Conservation (phyloP, 2,329 filamentous ascomycete species). For the Trichoderma gracile region DNA sequence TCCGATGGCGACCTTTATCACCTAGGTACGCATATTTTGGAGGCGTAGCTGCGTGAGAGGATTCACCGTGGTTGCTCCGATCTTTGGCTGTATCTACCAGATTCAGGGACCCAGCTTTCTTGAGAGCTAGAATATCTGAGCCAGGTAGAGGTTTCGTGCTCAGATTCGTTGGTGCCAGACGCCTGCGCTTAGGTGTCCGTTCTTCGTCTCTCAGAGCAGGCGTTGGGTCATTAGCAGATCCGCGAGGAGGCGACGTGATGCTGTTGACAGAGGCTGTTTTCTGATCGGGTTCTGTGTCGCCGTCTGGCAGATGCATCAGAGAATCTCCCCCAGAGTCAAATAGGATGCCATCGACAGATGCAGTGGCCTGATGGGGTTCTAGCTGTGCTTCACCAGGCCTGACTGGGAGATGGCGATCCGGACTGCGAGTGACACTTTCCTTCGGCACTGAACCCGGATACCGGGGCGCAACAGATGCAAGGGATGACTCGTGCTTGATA, state of each 20-base stretch:
- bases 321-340: not conserved
- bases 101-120: constrained; percentile 22
- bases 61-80: no score
- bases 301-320: not conserved
- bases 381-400: not conserved
- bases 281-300: not conserved
- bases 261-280: not conserved
- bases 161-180: constrained; percentile 32
- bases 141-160: constrained; percentile 21
- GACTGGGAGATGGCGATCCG: not conserved
- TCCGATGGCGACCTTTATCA: constrained; percentile 33
- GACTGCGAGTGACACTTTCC: not conserved
- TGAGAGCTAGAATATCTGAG: constrained; percentile 7
- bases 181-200: constrained; percentile 34
- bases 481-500: not conserved
- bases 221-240: not conserved
- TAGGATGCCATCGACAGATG: not conserved
- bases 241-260: not conserved
- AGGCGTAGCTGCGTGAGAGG: not conserved
- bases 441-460: not conserved
- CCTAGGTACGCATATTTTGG: constrained; percentile 41
- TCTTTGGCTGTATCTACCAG: not conserved
- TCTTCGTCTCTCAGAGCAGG: constrained; percentile 10
- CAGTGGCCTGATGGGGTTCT: not conserved
- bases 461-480: not conserved